phyloP scores from a whole-genome alignment of 2,329 filamentous ascomycete genomes.

The Epichloe coenophiala region DNA sequence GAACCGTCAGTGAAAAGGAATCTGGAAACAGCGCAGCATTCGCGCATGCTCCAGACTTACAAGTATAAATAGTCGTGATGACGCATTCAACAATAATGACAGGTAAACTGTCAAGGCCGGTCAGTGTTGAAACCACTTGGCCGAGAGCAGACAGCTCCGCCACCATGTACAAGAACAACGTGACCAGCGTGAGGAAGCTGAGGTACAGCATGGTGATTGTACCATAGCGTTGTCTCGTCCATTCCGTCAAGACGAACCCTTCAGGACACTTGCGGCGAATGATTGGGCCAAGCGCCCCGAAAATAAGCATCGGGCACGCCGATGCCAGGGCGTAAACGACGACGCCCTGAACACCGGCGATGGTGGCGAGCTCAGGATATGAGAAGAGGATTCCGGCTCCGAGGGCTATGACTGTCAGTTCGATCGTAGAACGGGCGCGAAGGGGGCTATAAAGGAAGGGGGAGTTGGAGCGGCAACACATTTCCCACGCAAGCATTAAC shows the following conservation, averaged over 20 bases:
- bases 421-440: slow-evolving; percentile 9
- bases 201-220: slow-evolving; percentile 55
- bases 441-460: slow-evolving; percentile 14
- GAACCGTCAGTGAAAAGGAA: too few relatives aligned
- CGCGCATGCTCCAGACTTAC: slow-evolving; percentile 24
- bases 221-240: slow-evolving; percentile 70
- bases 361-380: slow-evolving; percentile 68
- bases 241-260: slow-evolving; percentile 74
- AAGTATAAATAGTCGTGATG: slow-evolving; percentile 74
- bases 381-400: slow-evolving; percentile 74
- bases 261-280: slow-evolving; percentile 70
- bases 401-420: slow-evolving; percentile 50
- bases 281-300: slow-evolving; percentile 61
- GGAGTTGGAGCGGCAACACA: slow-evolving; percentile 70
- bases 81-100: slow-evolving; percentile 65
- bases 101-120: slow-evolving; percentile 60
- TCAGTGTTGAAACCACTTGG: slow-evolving; percentile 62
- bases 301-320: slow-evolving; percentile 58
- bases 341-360: slow-evolving; percentile 66
- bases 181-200: slow-evolving; percentile 65
- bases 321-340: slow-evolving; percentile 64
- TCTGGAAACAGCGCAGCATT: not conserved
- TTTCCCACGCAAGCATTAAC: slow-evolving; percentile 99
- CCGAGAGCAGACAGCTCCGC: slow-evolving; percentile 70
- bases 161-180: slow-evolving; percentile 78